These are phyloP conservation scores for Inga oerstediana DNA, from an alignment of 306 rosid species.

Conservation along the genomic window DNA sequence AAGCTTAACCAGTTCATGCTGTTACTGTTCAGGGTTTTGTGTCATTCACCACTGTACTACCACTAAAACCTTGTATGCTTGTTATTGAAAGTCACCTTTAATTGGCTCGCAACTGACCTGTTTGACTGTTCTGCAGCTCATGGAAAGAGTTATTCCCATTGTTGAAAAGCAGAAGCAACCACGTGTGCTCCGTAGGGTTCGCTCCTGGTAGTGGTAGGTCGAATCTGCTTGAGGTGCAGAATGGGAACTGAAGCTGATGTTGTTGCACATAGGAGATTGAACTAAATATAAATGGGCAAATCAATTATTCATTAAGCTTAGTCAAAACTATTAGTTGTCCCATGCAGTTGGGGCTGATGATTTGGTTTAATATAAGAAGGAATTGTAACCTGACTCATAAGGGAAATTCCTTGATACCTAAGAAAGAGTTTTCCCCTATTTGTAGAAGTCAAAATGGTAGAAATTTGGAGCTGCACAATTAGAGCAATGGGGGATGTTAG, in stretches of 20 bases:
- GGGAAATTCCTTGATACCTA: constrained; percentile 38
- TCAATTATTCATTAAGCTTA: constrained; percentile 16
- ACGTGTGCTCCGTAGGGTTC: constrained; percentile 63
- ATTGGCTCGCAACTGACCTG: constrained; percentile 22
- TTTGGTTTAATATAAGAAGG: constrained; percentile 25
- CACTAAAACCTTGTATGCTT: not conserved
- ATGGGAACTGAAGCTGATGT: constrained; percentile 20
- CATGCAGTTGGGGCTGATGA: constrained; percentile 22
- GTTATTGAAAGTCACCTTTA: constrained; percentile 6
- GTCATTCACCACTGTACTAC: constrained; percentile 4
- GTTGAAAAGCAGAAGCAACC: constrained; percentile 74
- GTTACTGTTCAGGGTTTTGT: constrained; percentile 9
- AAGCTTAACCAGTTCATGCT: not conserved
- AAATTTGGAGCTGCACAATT: constrained; percentile 37
- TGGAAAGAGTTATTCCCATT: constrained; percentile 77
- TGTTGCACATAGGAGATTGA: constrained; percentile 7
- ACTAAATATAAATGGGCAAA: constrained; percentile 18
- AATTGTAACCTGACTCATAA: constrained; percentile 33
- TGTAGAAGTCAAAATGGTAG: constrained; percentile 36
- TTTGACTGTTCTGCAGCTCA: constrained; percentile 61
- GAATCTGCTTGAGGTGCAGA: constrained; percentile 35
- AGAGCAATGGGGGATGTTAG: constrained; percentile 39
- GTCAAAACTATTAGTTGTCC: constrained; percentile 20
- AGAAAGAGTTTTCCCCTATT: constrained; percentile 30
- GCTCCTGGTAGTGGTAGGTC: constrained; percentile 73